Conservation (phyloP, 495 filamentous ascomycete genomes). For the Talaromyces stipitatus region DNA sequence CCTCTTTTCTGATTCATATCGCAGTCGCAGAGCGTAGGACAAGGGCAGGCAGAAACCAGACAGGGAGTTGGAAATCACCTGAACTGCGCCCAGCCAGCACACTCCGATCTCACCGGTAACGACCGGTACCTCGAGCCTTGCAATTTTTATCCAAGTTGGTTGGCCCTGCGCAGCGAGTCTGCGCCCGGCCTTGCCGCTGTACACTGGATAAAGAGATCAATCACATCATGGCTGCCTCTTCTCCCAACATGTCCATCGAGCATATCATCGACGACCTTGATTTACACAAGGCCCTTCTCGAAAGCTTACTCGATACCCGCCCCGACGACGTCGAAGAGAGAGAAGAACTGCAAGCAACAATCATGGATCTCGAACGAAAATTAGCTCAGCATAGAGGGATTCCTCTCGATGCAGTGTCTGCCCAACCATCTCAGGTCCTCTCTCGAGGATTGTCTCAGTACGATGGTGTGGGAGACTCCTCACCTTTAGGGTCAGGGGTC, state of each 20-base stretch:
- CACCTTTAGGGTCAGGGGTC: background rate
- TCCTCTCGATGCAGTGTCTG: background rate
- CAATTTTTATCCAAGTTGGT: background rate
- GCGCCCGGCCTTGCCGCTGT: background rate
- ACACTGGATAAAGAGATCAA: background rate
- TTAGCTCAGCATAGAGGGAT: slow-evolving; percentile 15
- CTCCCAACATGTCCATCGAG: slow-evolving; percentile 12
- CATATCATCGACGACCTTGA: slow-evolving; percentile 27
- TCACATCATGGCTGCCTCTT: slow-evolving; percentile 11
- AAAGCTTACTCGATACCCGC: slow-evolving; percentile 27
- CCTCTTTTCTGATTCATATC: too few species aligned
- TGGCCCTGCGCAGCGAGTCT: background rate
- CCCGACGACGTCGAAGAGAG: slow-evolving; percentile 15
- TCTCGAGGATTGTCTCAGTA: slow-evolving; percentile 4
- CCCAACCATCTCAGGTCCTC: background rate
- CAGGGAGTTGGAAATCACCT: background rate
- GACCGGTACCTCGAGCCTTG: background rate
- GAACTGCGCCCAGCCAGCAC: background rate
- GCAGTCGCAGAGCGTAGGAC: too few species aligned
- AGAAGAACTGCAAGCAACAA: slow-evolving; percentile 15
- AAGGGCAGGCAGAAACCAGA: background rate
- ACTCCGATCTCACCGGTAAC: background rate
- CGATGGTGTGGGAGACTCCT: slow-evolving; percentile 12
- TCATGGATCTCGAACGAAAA: slow-evolving; percentile 12
- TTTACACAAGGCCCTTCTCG: slow-evolving; percentile 31